A percentile compares a stretch with the other conserved stretches of the same genome.
These are phyloP conservation scores for Hordeum pubiflorum DNA, from an alignment of 202 grass and related monocot species.

Conservation along the genomic window DNA sequence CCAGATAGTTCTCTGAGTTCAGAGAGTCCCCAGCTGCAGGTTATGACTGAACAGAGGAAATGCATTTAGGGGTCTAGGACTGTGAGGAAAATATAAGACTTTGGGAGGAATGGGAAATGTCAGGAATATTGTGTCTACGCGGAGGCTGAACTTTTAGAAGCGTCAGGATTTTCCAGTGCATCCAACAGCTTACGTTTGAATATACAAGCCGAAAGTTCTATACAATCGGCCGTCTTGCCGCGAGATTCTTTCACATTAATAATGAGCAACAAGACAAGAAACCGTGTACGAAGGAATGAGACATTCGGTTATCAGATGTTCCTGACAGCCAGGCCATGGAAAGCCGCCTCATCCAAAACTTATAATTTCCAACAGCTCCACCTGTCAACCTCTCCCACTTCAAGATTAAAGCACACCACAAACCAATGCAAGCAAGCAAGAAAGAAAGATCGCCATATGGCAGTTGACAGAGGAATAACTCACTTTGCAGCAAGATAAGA, in stretches of 20 bases:
- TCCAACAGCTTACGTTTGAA: no score
- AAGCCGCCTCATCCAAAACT: background rate
- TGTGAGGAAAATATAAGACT: no score
- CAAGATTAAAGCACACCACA: background rate
- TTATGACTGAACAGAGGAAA: no score
- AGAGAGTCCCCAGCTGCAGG: no score
- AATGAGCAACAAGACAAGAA: slow-evolving; percentile 3
- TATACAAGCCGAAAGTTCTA: no score
- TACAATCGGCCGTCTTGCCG: background rate
- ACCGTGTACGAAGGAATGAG: background rate
- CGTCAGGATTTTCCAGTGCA: no score
- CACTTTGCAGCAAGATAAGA: background rate
- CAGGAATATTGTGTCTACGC: no score
- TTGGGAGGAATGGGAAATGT: no score
- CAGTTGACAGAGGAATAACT: background rate
- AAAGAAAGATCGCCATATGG: background rate
- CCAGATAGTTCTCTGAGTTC: no score
- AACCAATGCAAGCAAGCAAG: background rate
- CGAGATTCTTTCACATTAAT: background rate
- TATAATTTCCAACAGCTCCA: slow-evolving; percentile 1
- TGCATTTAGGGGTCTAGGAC: no score
- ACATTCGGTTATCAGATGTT: background rate
- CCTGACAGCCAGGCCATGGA: background rate
- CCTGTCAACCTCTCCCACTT: background rate
- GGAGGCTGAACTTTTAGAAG: no score